Base-by-base conservation (phyloP, 1,139 yeast species). In the Magnusiomyces clavatus region DNA sequence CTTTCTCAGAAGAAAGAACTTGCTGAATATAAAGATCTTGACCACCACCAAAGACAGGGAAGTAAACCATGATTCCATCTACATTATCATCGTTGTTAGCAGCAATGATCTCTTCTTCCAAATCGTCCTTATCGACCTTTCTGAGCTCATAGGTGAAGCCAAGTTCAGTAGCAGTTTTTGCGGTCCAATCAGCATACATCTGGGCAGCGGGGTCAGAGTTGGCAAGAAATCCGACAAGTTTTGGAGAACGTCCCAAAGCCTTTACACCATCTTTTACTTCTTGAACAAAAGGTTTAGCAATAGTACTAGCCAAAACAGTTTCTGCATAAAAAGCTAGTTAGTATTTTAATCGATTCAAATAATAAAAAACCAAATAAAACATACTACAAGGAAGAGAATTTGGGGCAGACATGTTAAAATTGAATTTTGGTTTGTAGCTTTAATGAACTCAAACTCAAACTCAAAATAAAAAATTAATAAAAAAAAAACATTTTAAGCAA, bases 11-110 rank as follows among this genome's bases (percentile, higher is more conserved):
- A 19, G 85, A 59, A 12, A 92, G 89, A 56, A 89, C 84, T 70
- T 92, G 97, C 70, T 92, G 97, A 53, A 92, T 71, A 67, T 94
- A 92, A 68, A 86, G 96, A 67, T 92, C 98, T 70, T 92, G 98
- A 56, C 86, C 80, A 65, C 87, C 88, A 2, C 96, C 96, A 70
- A 88, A 92, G 2, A 92, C 97, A 0, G 98, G 98, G 77, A 90
- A 92, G 69, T 92, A 92, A n/a, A 92, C 92, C 89, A 92, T 89
- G 59, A 92, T 92, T 34, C 98, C 98, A 64, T 88, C 84, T 38
- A 92, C 88, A 1, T 68, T 61, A 51, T 78, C 81, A 62, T 90
- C 94, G 36, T 76, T 75, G 67, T 92, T 92, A 54, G 97, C 97
- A 49, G 77, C 80, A 52, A 89, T 78, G 56, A 92, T 80, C 35